Base-by-base conservation (phyloP, 1,284 basidiomycete genomes). In the Cryptococcus sp. region DNA sequence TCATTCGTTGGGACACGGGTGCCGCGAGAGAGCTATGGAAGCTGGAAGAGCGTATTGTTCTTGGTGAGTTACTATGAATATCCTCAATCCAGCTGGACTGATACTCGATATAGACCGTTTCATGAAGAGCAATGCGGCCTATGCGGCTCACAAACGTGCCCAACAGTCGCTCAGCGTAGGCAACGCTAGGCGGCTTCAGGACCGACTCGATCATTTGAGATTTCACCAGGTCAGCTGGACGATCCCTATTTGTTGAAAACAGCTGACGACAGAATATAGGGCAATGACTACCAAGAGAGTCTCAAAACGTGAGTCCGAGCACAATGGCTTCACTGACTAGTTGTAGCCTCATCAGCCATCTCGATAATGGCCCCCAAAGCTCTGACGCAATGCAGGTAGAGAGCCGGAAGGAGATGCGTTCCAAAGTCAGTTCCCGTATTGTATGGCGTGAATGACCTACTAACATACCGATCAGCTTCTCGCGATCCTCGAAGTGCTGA, bases 61-160 rank as follows among this genome's bases (percentile, higher is more conserved):
- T 77, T 0, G 74, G 73, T 74, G 49, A 46, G 72, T 62, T 6
- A 13, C 13, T 25, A 3, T 25, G 29, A 41, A 0, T 40, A 4
- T 8, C 23, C 5, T n/a, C 17, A 17, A 37, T 16, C 16, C n/a
- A 34, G 19, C 13, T n/a, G 29, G 46, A 17, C 20, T 41, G 26
- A 59, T 25, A 34, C 1, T 16, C 25, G 53, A 51, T 11, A 23
- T 50, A 74, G 75, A 77, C 54, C 70, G 75, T 3, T 77, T 71
- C 48, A 53, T 75, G 59, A 57, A 54, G 13, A 47, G 55, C 13
- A 75, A 76, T 50, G 60, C 62, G 4, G 55, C 53, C 13, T 69
- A 67, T 59, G 59, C 70, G 5, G 60, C 66, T 4, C 64, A 73
- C 51, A 61, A 69, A 11, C 55, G 75, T n/a, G 75, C 69, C 0